phyloP scores from a whole-genome alignment of 2,329 filamentous ascomycete genomes.

The Bimuria novae-zelandiae region DNA sequence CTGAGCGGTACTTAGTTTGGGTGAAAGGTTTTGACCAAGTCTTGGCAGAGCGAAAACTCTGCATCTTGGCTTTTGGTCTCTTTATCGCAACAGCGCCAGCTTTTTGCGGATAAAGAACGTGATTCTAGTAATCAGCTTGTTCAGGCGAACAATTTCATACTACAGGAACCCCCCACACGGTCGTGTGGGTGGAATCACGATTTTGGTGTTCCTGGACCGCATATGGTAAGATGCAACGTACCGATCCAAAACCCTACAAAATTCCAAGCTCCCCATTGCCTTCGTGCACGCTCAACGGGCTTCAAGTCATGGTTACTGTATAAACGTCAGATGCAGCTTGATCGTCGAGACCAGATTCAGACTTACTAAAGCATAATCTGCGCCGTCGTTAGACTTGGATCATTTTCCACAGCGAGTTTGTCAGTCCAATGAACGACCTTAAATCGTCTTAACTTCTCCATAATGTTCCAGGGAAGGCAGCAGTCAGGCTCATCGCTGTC shows the following conservation, averaged over 20 bases:
- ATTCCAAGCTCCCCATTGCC: slow-evolving; percentile 86
- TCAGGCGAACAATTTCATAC: no score
- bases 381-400: slow-evolving; percentile 74
- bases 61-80: no score
- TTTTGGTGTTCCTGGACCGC: neutral
- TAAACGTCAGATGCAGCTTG: neutral
- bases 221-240: slow-evolving; percentile 17
- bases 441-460: slow-evolving; percentile 49
- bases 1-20: no score
- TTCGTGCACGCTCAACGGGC: slow-evolving; percentile 72
- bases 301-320: slow-evolving; percentile 17
- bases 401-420: slow-evolving; percentile 73
- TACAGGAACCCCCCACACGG: no score
- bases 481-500: slow-evolving; percentile 20
- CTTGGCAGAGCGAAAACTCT: no score
- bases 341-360: slow-evolving; percentile 58
- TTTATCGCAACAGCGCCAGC: no score
- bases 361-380: slow-evolving; percentile 88
- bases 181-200: no score
- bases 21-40: no score
- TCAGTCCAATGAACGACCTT: slow-evolving; percentile 48
- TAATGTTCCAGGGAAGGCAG: slow-evolving; percentile 27
- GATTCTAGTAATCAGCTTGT: no score
- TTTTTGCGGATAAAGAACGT: no score
- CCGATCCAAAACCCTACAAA: slow-evolving; percentile 87